Conservation (phyloP, 257 asterid genomes). For the Fraxinus quadrangulata region DNA sequence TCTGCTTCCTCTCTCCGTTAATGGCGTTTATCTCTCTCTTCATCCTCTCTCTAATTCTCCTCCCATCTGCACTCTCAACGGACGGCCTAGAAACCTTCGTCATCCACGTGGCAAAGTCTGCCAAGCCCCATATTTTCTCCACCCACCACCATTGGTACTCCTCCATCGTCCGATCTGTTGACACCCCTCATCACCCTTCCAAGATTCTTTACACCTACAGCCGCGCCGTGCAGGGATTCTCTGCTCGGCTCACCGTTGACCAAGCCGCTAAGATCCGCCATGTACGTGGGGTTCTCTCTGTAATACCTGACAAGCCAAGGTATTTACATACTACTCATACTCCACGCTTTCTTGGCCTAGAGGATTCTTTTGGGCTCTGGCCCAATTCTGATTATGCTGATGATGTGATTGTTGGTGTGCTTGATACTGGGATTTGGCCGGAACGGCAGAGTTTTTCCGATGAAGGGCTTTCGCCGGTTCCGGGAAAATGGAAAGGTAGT, state of each 20-base stretch:
- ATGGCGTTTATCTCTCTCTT: slow-evolving; percentile 30
- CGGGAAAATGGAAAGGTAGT: slow-evolving; percentile 71
- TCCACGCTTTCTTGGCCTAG: slow-evolving; percentile 66
- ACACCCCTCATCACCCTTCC: slow-evolving; percentile 51
- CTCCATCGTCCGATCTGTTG: slow-evolving; percentile 61
- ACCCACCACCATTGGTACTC: slow-evolving; percentile 78
- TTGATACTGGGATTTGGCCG: slow-evolving; percentile 97
- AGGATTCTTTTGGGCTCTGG: slow-evolving; percentile 74
- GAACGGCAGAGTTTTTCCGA: slow-evolving; percentile 81
- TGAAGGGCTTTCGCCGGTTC: slow-evolving; percentile 63
- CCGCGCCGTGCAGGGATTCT: slow-evolving; percentile 69
- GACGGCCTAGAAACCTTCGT: slow-evolving; percentile 63
- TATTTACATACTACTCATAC: slow-evolving; percentile 81
- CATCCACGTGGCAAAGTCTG: slow-evolving; percentile 65
- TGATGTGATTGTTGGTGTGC: slow-evolving; percentile 78
- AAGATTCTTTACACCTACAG: slow-evolving; percentile 68
- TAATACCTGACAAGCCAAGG: slow-evolving; percentile 63
- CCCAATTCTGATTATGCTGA: slow-evolving; percentile 81
- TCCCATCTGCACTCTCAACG: slow-evolving; percentile 35
- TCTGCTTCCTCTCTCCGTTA: slow-evolving; percentile 20
- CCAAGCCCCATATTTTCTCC: slow-evolving; percentile 63
- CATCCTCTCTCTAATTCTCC: slow-evolving; percentile 23
- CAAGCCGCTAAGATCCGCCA: slow-evolving; percentile 59
- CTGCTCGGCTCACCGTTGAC: slow-evolving; percentile 57
- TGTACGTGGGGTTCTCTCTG: slow-evolving; percentile 64